Evolutionary conservation across 768 basidiomycete species (phyloP), one percentile per base, ranked within the genome.

Genomic region (Phanerochaete carnosa): DNA sequence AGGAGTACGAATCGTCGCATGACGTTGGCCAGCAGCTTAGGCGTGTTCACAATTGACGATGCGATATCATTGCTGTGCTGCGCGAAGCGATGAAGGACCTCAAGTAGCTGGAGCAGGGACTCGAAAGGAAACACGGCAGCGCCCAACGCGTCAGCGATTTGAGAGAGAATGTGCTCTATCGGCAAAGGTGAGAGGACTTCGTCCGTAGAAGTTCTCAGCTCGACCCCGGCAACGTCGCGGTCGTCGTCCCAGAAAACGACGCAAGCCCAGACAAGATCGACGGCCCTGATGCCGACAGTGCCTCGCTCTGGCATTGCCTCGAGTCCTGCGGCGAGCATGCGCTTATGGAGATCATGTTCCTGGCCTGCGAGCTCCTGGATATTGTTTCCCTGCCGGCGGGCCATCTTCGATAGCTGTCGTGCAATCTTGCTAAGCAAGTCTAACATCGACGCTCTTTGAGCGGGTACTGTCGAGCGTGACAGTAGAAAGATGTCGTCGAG

Each of bases 401-500:
- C 70, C 23, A 66, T 64, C 28, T 62, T 50, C 13, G 66, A 69
- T 3, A 73, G 62, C 35, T 72, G 70, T 25, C 75, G 75, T 4
- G 83, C 77, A 51, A 95, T 82, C 30, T 81, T 80, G 0, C 81
- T 79, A 1, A 96, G 73, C 2, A 95, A 78, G 6, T 84, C 83
- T 19, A 96, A 76, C 89, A 95, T 95, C 0, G 84, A 84, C 4
- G 89, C 85, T 33, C 94, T 80, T 69, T 98, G 95, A 5, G 90
- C 88, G 13, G 87, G 85, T 0, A 95, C 89, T 2, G 87, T 93
- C 0, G 92, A 94, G 39, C 92, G 77, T 3, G 87, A 84, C 9
- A 95, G 79, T 43, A 90, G 75, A 47, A 95, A 87, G 3, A 96
- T 79, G 61, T 96, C 95, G 46, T 92, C 87, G 1, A 96, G 76